These are phyloP conservation scores for Zizania latifolia DNA, from an alignment of 176 grass and related monocot species.

Conservation along the genomic window DNA sequence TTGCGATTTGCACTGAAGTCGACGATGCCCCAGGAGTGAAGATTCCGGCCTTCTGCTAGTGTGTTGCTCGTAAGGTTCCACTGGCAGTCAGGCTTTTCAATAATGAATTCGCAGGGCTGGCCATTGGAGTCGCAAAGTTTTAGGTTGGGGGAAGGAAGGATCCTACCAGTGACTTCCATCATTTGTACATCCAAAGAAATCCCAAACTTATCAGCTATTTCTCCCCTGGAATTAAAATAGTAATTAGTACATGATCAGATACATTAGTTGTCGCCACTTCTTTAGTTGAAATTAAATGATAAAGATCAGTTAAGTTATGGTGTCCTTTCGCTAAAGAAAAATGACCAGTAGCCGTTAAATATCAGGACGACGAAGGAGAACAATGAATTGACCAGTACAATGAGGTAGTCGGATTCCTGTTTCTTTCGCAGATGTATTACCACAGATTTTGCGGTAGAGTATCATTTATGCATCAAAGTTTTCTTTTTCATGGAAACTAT, in stretches of 20 bases:
- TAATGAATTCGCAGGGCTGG: slow-evolving; percentile 8
- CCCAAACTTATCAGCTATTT: slow-evolving; percentile 37
- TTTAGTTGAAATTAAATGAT: not conserved
- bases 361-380: not conserved
- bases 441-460: not conserved
- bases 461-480: not conserved
- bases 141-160: slow-evolving; percentile 42
- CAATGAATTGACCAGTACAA: not conserved
- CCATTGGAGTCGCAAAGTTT: slow-evolving; percentile 27
- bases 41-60: slow-evolving; percentile 29
- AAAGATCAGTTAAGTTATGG: not conserved
- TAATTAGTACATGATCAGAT: slow-evolving; percentile 6
- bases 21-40: slow-evolving; percentile 43
- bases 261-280: not conserved
- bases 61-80: slow-evolving; percentile 42
- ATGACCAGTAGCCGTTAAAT: not conserved
- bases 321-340: not conserved
- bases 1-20: slow-evolving; percentile 38
- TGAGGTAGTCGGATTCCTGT: not conserved
- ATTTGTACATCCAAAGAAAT: slow-evolving; percentile 45
- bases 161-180: slow-evolving; percentile 46
- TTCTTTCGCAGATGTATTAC: not conserved
- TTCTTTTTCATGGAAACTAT: not conserved
- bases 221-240: slow-evolving; percentile 42
- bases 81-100: slow-evolving; percentile 23